Evolutionary conservation across 177 flowering plant species (phyloP), one percentile per base, ranked within the genome.

Genomic region (Vitis hybrid): DNA sequence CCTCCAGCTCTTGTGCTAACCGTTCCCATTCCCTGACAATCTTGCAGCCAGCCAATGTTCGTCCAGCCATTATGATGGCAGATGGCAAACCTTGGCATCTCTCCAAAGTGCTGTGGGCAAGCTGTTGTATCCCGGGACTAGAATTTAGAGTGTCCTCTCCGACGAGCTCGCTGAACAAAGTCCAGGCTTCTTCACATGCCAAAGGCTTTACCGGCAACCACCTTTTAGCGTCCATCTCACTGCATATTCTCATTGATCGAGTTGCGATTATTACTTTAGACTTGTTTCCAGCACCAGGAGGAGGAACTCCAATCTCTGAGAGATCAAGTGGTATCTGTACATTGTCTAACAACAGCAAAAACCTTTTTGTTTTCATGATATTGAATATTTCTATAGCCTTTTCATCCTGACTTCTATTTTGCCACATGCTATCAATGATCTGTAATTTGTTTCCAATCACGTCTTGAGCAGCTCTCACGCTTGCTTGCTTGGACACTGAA

Each of bases 261-360:
- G 77, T 68, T 6, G 80, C 71, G 50, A 80, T 65, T 32, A 32
- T 6, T 3, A 32, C 40, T 6, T 74, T 80, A 11, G 74, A 80
- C 15, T 13, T 55, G 62, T 64, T 62, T 1, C 58, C 18, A 3
- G 1, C 2, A 12, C 6, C 18, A 5, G 68, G 62, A 63, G 46
- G 48, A 3, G 78, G 78, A 46, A 80, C 1, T 19, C 55, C 14
- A 78, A 78, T 2, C 74, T 2, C n/a, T 50, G 51, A 1, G 2
- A 13, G 6, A 81, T 66, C 21, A 19, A 19, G 21, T 19, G 21
- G 4, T 32, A 60, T 46, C 81, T 79, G 74, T 61, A 70, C 2
- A 62, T 73, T 76, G 68, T 75, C 83, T 16, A 77, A 18, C 5
- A 62, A 5, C 50, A 76, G 8, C 40, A 61, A 71, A 61, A 79